Conservation (phyloP, 768 basidiomycete species). For the Collybia nuda region DNA sequence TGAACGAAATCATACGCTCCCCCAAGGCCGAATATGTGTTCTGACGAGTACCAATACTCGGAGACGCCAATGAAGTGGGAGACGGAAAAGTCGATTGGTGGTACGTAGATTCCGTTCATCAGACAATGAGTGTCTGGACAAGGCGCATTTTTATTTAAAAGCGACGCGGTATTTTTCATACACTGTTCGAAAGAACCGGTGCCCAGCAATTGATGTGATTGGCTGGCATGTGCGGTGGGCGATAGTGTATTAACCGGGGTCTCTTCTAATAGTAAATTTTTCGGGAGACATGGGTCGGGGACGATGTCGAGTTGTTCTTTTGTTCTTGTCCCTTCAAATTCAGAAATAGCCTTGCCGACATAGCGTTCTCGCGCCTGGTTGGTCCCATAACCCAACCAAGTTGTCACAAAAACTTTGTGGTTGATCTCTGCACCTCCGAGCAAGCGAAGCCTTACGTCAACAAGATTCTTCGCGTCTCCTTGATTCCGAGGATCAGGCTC, state of each 20-base stretch:
- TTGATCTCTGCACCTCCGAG: slow-evolving; percentile 83
- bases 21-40: slow-evolving; percentile 93
- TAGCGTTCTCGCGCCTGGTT: slow-evolving; percentile 97
- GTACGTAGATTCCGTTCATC: slow-evolving; percentile 93
- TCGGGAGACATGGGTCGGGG: slow-evolving; percentile 90
- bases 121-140: slow-evolving; percentile 86
- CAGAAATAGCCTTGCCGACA: slow-evolving; percentile 62
- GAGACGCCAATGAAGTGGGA: slow-evolving; percentile 96
- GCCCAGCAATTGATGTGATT: slow-evolving; percentile 68
- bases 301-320: slow-evolving; percentile 39
- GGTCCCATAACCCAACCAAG: slow-evolving; percentile 98
- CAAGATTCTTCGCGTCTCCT: slow-evolving; percentile 59
- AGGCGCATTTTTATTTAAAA: slow-evolving; percentile 82
- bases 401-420: slow-evolving; percentile 95
- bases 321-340: slow-evolving; percentile 46
- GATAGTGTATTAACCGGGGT: slow-evolving; percentile 42
- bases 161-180: slow-evolving; percentile 63
- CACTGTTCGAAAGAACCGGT: slow-evolving; percentile 92
- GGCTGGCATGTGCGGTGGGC: slow-evolving; percentile 40
- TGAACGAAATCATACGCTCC: slow-evolving; percentile 96
- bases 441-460: slow-evolving; percentile 79
- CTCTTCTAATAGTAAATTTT: slow-evolving; percentile 63
- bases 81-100: slow-evolving; percentile 90
- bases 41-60: slow-evolving; percentile 99
- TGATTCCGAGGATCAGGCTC: slow-evolving; percentile 72